A percentile compares a stretch with the other conserved stretches of the same genome.
Conservation (phyloP, 129 eudicot genomes). For the Rutidosis leptorrhynchoides region DNA sequence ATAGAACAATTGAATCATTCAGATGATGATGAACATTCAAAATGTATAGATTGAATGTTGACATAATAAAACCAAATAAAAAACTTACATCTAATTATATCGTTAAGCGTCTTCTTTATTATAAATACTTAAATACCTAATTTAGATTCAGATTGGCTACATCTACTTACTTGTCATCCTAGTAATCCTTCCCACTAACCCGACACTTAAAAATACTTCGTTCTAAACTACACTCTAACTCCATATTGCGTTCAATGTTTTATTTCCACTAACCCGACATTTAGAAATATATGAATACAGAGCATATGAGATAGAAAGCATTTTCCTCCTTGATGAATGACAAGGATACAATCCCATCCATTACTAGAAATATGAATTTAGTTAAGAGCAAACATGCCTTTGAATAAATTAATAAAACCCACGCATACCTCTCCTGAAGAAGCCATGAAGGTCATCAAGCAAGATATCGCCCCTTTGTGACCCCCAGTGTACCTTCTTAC, state of each 20-base stretch:
- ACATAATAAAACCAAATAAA: no score
- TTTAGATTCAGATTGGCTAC: not conserved
- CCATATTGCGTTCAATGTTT: not conserved
- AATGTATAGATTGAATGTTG: no score
- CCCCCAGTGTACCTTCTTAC: conserved; percentile 97
- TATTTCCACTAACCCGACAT: not conserved
- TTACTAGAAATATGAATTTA: not conserved
- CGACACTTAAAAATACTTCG: not conserved
- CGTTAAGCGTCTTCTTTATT: not conserved
- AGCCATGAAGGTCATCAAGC: conserved; percentile 97
- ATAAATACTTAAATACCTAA: not conserved
- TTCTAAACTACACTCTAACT: not conserved
- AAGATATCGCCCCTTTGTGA: conserved; percentile 85
- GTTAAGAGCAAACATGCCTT: not conserved
- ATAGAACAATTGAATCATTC: no score
- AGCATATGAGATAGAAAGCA: not conserved
- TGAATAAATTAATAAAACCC: not conserved
- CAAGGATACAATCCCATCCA: not conserved
- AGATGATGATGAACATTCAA: no score
- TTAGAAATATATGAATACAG: not conserved
- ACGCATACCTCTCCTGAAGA: conserved; percentile 80
- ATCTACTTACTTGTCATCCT: not conserved
- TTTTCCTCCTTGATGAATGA: not conserved
- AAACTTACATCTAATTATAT: not conserved
- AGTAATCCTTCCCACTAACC: not conserved